Percentiles rank a stretch among this genome's conserved stretches.
Conservation (phyloP, 305 asterid genomes). For the Fraxinus sp. region DNA sequence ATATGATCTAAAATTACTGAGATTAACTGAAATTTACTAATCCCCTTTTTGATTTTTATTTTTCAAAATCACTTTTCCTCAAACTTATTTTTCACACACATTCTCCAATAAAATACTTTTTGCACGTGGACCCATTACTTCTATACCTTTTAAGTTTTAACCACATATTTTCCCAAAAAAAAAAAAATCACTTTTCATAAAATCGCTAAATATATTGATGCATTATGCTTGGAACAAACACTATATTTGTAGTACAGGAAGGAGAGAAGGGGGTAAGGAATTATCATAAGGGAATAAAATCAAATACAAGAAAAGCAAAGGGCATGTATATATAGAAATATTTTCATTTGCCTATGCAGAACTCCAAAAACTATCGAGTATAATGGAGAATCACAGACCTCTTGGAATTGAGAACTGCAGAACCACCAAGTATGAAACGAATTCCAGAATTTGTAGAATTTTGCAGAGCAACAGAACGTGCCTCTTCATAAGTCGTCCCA, state of each 20-base stretch:
- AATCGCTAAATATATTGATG: not conserved
- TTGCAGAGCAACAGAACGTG: conserved; percentile 80
- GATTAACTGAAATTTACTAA: not conserved
- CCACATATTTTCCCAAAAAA: not conserved
- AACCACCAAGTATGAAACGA: conserved; percentile 94
- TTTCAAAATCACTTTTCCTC: not conserved
- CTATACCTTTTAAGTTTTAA: not conserved
- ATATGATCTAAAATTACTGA: not conserved
- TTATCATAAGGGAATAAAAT: not conserved
- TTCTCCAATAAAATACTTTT: not conserved
- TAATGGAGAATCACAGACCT: conserved; percentile 46
- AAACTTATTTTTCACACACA: not conserved
- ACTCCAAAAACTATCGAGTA: not conserved
- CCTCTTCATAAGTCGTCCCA: conserved; percentile 97
- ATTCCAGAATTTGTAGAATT: conserved; percentile 84
- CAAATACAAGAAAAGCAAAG: too few species aligned
- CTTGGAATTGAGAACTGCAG: conserved; percentile 81
- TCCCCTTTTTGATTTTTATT: not conserved
- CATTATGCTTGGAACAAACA: not conserved
- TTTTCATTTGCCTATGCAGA: not conserved
- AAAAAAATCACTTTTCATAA: not conserved
- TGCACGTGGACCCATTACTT: not conserved
- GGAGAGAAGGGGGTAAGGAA: not conserved
- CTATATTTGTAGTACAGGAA: not conserved
- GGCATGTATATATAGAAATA: not conserved